Evolutionary conservation across 2,329 filamentous ascomycete species (phyloP).

Genomic region (Pseudodiploospora longispora): DNA sequence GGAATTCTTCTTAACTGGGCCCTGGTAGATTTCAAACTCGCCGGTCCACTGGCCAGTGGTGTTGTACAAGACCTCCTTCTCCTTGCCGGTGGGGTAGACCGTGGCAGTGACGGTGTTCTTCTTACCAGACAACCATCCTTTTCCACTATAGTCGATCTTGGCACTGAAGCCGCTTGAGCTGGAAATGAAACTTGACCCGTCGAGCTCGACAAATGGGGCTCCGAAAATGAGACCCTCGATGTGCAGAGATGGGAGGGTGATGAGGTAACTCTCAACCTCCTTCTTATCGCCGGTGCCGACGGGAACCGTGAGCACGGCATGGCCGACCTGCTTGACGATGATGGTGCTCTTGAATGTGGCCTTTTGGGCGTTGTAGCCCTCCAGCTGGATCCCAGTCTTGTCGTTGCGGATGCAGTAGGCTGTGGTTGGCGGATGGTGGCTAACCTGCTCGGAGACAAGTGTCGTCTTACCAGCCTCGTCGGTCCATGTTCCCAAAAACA

Average conservation of each 20-base stretch:
- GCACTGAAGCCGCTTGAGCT: slow-evolving; percentile 81
- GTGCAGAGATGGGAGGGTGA: slow-evolving; percentile 83
- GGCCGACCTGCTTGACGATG: slow-evolving; percentile 88
- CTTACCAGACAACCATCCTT: slow-evolving; percentile 91
- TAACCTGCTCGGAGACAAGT: slow-evolving; percentile 89
- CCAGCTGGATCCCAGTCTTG: slow-evolving; percentile 67
- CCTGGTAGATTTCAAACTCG: slow-evolving; percentile 68
- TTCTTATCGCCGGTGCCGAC: slow-evolving; percentile 21
- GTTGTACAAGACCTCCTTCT: slow-evolving; percentile 71
- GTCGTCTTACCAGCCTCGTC: slow-evolving; percentile 74
- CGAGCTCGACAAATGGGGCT: slow-evolving; percentile 83
- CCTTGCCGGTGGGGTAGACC: slow-evolving; percentile 62
- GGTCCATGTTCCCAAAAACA: slow-evolving; percentile 88
- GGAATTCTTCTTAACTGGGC: slow-evolving; percentile 42
- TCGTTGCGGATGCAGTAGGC: slow-evolving; percentile 89
- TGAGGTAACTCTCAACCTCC: slow-evolving; percentile 66
- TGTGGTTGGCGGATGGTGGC: slow-evolving; percentile 89
- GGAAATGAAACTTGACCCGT: slow-evolving; percentile 75
- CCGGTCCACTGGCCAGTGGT: slow-evolving; percentile 87
- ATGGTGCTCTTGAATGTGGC: slow-evolving; percentile 91
- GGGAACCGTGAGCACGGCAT: slow-evolving; percentile 73
- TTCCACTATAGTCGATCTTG: slow-evolving; percentile 88
- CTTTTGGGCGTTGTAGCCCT: slow-evolving; percentile 94
- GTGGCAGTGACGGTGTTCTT: slow-evolving; percentile 82
- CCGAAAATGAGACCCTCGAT: slow-evolving; percentile 88